Base-by-base conservation (phyloP, 352 stramenopile genomes). In the Globisporangium canariense region DNA sequence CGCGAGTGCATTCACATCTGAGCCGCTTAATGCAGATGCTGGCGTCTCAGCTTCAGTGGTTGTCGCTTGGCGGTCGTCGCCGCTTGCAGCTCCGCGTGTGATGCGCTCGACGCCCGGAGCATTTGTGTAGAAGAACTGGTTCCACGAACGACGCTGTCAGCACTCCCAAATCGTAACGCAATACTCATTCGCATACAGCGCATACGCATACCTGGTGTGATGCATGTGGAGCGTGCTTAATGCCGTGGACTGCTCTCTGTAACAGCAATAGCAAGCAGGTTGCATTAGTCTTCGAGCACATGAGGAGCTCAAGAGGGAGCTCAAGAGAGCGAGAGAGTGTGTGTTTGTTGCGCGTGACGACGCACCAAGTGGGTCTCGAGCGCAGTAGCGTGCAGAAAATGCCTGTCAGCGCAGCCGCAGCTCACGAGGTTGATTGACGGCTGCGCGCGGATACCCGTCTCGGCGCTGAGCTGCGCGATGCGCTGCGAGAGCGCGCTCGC, bases 341-440 rank as follows among this genome's bases (percentile, higher is more conserved):
- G 25, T 28, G 25, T 28, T 28, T 18, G 62, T 51, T 30, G 25
- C 25, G 2, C 14, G 36, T 8, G 20, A 36, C 18, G 38, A 53
- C 34, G n/a, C 58, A 89, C 79, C 72, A 82, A 71, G 66, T 89
- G 79, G 41, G 36, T 59, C 30, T 70, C 62, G 41, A 87, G 62
- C 14, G 70, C 69, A 22, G 50, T 18, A 50, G 64, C 60, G 22
- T 65, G 74, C 28, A 87, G 71, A 25, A 79, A 86, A 47, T 89
- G 79, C 18, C 50, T 58, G 0, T 58, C 62, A 36, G 73, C 67
- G 18, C 53, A 62, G 0, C 53, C 69, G 62, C 77, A 89, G 3
- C 67, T 66, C 43, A 83, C 74, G n/a, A 86, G 70, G 4, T 59
- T 65, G 9, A 62, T 71, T 2, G 62, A 65, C 30, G 75, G 77